A percentile compares a stretch with the other conserved stretches of the same genome.
These are phyloP conservation scores for Xylaria grammica DNA, from an alignment of 495 filamentous ascomycete species.

Conservation along the genomic window DNA sequence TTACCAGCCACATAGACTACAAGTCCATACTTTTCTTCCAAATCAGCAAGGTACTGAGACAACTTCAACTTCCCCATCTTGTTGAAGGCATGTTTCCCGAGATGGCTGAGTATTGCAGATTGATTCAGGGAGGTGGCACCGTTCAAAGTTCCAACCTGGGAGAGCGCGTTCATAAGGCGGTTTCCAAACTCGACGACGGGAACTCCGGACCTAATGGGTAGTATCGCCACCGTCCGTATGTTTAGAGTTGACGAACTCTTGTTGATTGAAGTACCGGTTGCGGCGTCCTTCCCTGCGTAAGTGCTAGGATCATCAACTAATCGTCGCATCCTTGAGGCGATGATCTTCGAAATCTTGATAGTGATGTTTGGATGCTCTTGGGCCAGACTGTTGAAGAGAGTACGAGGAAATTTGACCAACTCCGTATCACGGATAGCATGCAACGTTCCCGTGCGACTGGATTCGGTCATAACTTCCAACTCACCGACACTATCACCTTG, in stretches of 20 bases:
- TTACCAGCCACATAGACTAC: conserved; percentile 92
- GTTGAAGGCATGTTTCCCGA: conserved; percentile 94
- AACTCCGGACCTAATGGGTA: conserved; percentile 89
- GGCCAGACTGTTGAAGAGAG: conserved; percentile 95
- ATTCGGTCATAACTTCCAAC: conserved; percentile 95
- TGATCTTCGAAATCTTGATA: conserved; percentile 98
- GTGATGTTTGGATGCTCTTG: conserved; percentile 97
- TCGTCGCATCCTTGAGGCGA: conserved; percentile 91
- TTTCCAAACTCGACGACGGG: conserved; percentile 95
- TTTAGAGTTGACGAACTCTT: conserved; percentile 86
- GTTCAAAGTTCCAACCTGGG: conserved; percentile 84
- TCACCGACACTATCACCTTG: conserved; percentile 98
- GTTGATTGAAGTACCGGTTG: conserved; percentile 64
- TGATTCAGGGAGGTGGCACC: conserved; percentile 94
- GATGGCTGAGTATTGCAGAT: conserved; percentile 88
- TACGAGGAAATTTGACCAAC: conserved; percentile 92
- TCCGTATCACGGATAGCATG: conserved; percentile 98
- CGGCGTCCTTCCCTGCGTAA: conserved; percentile 47
- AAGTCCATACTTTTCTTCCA: conserved; percentile 96
- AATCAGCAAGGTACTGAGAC: conserved; percentile 92
- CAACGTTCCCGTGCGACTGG: conserved; percentile 81
- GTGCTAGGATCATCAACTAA: conserved; percentile 77
- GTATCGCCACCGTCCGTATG: conserved; percentile 86
- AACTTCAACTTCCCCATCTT: conserved; percentile 97
- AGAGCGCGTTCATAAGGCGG: conserved; percentile 82